Base-by-base conservation (phyloP, 139 green algal species). In the Chlamydomonas sphaeroides region DNA sequence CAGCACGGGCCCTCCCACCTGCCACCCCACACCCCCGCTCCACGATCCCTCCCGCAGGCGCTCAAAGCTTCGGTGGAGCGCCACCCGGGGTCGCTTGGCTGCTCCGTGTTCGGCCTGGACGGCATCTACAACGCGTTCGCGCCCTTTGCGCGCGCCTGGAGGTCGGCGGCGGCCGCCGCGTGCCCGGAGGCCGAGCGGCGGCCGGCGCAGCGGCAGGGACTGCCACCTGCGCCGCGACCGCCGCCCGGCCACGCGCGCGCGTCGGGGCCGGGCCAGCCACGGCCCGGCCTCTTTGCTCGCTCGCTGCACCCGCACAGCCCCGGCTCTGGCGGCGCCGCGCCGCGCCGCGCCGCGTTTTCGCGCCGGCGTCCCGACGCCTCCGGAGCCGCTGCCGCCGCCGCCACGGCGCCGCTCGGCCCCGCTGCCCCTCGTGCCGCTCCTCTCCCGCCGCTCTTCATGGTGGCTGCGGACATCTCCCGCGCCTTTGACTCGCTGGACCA, bases 401-500 rank as follows among this genome's bases (percentile, higher is more conserved):
- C 23, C 18, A 5, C 10, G 14, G 6, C 66, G 7, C 25, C 59
- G 39, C 15, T 1, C 59, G 17, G 30, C 45, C 2, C 38, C 38
- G 6, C 38, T 53, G 38, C 38, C 10, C 32, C 38, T 0, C 23
- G 15, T 11, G 38, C 38, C 1, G 6, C 35, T 6, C 10, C 35
- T 10, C 35, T 15, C 35, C 81, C 75, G 28, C 53, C 42, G n/a
- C 79, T 91, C 1, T 96, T 91, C 89, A 79, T 98, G 20, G 88
- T 96, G 38, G 89, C 78, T 42, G 90, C 89, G 39, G 95, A 98
- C 66, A 84, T 98, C 25, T 89, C 80, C 23, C 75, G 84, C 5
- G 95, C 95, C 0, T 98, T 97, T 87, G 96, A 98, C 85, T 84
- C 63, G 66, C 80, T 98, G 33, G 33, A 85, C 41, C 79, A 62